Conservation (phyloP, 805 yeast genomes). For the Metschnikowia chrysomelidarum region DNA sequence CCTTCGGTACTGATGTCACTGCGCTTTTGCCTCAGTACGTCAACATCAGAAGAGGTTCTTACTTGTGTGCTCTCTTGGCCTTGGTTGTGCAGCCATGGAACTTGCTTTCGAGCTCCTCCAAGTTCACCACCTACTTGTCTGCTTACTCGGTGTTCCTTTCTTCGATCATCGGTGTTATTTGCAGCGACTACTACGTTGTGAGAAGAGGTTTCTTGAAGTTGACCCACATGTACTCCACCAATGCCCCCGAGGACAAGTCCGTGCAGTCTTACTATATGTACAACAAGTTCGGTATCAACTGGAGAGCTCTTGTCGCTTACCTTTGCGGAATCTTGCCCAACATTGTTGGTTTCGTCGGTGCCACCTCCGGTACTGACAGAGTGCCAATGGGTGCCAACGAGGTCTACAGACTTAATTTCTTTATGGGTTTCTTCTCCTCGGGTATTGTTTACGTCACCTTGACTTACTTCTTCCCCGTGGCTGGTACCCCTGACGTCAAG, state of each 20-base stretch:
- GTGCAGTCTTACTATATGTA: constrained; percentile 52
- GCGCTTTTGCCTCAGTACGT: constrained; percentile 62
- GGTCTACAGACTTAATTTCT: constrained; percentile 71
- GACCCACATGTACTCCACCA: constrained; percentile 58
- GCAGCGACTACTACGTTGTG: constrained; percentile 61
- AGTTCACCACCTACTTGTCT: constrained; percentile 74
- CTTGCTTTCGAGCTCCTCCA: constrained; percentile 58
- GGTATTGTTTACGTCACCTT: constrained; percentile 53
- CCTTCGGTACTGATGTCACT: constrained; percentile 72
- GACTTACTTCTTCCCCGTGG: constrained; percentile 52
- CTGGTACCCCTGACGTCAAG: constrained; percentile 31
- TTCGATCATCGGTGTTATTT: constrained; percentile 76
- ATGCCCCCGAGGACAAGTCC: constrained; percentile 32
- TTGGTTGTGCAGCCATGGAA: constrained; percentile 83
- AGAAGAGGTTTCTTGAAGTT: constrained; percentile 69
- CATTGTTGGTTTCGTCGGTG: constrained; percentile 85
- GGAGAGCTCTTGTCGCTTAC: constrained; percentile 84
- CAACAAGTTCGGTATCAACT: constrained; percentile 63
- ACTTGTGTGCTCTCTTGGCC: constrained; percentile 69
- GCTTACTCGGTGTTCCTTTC: constrained; percentile 83
- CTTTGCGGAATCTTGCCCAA: constrained; percentile 79
- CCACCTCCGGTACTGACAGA: constrained; percentile 56
- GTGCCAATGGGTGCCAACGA: constrained; percentile 79
- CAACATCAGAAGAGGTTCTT: constrained; percentile 79
- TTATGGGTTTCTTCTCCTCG: constrained; percentile 68